A percentile compares a stretch with the other conserved stretches of the same genome.
These are phyloP conservation scores for Penicillium sp. DNA, from an alignment of 2,329 filamentous ascomycete genomes.

Conservation along the genomic window DNA sequence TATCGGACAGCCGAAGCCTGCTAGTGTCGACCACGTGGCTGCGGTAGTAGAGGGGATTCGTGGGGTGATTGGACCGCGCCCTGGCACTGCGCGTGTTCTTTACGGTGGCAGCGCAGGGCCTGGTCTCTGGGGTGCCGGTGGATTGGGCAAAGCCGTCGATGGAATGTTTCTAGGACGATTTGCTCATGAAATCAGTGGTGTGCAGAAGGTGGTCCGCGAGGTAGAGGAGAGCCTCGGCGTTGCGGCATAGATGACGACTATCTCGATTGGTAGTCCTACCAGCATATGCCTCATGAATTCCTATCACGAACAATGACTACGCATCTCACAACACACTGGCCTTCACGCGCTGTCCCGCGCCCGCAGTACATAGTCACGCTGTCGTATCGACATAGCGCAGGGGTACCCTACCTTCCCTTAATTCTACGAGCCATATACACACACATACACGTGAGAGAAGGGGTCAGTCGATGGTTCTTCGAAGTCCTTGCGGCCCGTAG, in stretches of 20 bases:
- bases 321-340: background rate
- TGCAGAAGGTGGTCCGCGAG: conserved; percentile 73
- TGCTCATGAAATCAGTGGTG: conserved; percentile 73
- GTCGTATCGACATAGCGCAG: too few relatives aligned
- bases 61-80: conserved; percentile 55
- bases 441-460: too few relatives aligned
- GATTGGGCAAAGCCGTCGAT: conserved; percentile 71
- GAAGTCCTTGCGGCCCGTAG: too few relatives aligned
- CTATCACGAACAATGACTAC: background rate
- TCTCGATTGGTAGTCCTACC: too few relatives aligned
- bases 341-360: too few relatives aligned
- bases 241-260: conserved; percentile 1
- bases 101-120: conserved; percentile 85
- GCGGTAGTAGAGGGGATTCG: conserved; percentile 70
- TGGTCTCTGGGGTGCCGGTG: conserved; percentile 64
- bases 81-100: conserved; percentile 68
- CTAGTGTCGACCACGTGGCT: conserved; percentile 72
- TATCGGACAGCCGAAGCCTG: conserved; percentile 75
- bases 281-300: background rate
- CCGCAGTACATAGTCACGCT: too few relatives aligned
- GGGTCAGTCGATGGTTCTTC: too few relatives aligned
- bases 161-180: conserved; percentile 82
- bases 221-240: conserved; percentile 56
- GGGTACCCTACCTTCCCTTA: too few relatives aligned
- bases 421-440: too few relatives aligned